A percentile compares a stretch with the other conserved stretches of the same genome.
phyloP scores from a whole-genome alignment of 306 rosid species.

The Morella rubra region DNA sequence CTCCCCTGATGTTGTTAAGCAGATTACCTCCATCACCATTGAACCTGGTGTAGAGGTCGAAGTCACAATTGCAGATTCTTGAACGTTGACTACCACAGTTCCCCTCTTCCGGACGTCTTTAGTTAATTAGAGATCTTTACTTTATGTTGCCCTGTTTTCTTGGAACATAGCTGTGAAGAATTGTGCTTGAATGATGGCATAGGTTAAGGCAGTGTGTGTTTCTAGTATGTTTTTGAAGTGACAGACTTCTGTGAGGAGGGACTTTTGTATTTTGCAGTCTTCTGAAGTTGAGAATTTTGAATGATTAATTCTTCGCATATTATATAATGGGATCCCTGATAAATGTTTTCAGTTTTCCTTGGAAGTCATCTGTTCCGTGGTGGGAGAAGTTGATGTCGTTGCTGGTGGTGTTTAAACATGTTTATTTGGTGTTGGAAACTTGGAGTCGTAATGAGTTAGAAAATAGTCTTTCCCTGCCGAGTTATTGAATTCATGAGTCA shows the following conservation, averaged over 20 bases:
- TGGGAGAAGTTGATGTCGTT: not conserved
- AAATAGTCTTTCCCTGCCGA: too few species aligned
- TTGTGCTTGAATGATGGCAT: not conserved
- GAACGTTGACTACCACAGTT: not conserved
- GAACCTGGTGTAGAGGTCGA: constrained; percentile 97
- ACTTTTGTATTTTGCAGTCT: not conserved
- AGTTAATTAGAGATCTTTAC: constrained; percentile 12
- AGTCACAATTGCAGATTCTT: constrained; percentile 87
- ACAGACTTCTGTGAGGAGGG: constrained; percentile 7
- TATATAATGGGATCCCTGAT: not conserved
- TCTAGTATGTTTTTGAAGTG: not conserved
- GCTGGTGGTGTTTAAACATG: not conserved
- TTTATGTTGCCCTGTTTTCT: not conserved
- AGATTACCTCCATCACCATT: constrained; percentile 87
- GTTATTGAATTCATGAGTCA: too few species aligned
- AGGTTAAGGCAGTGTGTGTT: not conserved
- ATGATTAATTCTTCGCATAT: not conserved
- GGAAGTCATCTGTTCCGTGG: not conserved
- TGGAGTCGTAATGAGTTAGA: too few species aligned
- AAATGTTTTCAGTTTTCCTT: not conserved
- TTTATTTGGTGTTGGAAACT: not conserved
- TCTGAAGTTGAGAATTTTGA: constrained; percentile 9
- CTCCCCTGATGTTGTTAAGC: constrained; percentile 93
- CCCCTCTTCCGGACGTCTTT: not conserved
- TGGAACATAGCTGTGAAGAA: not conserved